Base-by-base conservation (phyloP, 192 early-diverging fungal genomes). In the Rhizophlyctis rosea region DNA sequence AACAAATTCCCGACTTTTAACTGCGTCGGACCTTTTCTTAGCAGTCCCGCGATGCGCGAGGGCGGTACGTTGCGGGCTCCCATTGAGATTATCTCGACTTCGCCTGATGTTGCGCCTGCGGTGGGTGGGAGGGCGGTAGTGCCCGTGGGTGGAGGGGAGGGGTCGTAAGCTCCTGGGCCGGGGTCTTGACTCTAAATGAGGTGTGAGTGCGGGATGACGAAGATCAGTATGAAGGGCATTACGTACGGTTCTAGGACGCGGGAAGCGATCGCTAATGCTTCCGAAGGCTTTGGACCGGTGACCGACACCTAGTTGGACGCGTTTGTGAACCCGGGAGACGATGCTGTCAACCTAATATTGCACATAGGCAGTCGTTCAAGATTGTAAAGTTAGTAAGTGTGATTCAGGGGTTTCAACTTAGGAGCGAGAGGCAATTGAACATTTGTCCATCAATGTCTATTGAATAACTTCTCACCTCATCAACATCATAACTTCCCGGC, bases 401-500 rank as follows among this genome's bases (percentile, higher is more conserved):
- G n/a, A n/a, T n/a, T n/a, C n/a, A n/a, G n/a, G n/a, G n/a, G n/a
- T n/a, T n/a, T n/a, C n/a, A n/a, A n/a, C n/a, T n/a, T n/a, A n/a
- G n/a, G n/a, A n/a, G n/a, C n/a, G n/a, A n/a, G n/a, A n/a, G n/a
- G n/a, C n/a, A n/a, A n/a, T n/a, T n/a, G n/a, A n/a, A n/a, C n/a
- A n/a, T n/a, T n/a, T n/a, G n/a, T 33, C 23, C 4, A 54, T n/a
- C n/a, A n/a, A n/a, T n/a, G n/a, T n/a, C n/a, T n/a, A n/a, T n/a
- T n/a, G n/a, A n/a, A 53, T 28, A 24, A 47, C 7, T 27, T 9
- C 28, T 55, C 56, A 77, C 75, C 47, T 70, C 62, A 3, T 71
- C 69, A 1, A 81, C 39, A 25, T 76, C 74, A 60, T 81, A 81
- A 2, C 69, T 71, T 2, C 80, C 80, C 4, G 72, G 73, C 1